Evolutionary conservation across 345 rosid species (phyloP).

Genomic region (Populus alba): DNA sequence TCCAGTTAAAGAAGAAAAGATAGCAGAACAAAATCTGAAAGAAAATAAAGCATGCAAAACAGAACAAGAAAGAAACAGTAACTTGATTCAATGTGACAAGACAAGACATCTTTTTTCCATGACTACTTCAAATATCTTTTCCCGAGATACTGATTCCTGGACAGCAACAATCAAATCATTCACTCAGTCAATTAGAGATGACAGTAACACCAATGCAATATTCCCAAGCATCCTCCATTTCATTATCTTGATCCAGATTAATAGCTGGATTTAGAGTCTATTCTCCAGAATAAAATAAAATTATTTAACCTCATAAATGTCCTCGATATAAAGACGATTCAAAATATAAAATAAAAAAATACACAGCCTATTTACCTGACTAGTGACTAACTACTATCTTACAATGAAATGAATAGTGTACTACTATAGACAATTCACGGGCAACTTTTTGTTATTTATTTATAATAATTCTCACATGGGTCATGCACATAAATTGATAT

Average conservation of each 20-base stretch:
- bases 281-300: background rate
- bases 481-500: background rate
- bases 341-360: background rate
- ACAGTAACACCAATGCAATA: background rate
- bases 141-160: conserved; percentile 33
- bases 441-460: background rate
- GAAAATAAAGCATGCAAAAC: background rate
- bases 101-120: conserved; percentile 41
- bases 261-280: background rate
- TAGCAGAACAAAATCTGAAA: background rate
- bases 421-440: background rate
- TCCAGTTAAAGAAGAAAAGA: background rate
- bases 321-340: background rate
- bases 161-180: conserved; percentile 40
- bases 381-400: background rate
- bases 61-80: conserved; percentile 36
- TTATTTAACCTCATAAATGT: background rate
- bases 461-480: background rate
- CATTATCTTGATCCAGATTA: background rate
- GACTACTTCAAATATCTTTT: conserved; percentile 18
- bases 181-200: conserved; percentile 7
- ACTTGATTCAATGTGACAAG: conserved; percentile 43
- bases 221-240: background rate
- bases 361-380: background rate
- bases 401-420: background rate